These are phyloP conservation scores for Aspergillus floridensis DNA, from an alignment of 2,329 filamentous ascomycete genomes.

Conservation along the genomic window DNA sequence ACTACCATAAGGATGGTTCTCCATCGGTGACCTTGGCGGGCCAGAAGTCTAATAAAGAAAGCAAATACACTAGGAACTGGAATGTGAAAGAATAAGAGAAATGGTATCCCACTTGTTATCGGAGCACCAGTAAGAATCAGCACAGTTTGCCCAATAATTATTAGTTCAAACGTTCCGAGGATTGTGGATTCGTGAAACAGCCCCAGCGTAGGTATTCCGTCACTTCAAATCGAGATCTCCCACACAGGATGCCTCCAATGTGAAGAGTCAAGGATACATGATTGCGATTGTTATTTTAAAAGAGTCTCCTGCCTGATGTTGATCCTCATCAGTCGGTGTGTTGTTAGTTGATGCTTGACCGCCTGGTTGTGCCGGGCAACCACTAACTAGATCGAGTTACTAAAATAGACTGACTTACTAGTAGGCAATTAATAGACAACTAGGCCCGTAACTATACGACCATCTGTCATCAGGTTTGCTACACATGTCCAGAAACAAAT, in stretches of 20 bases:
- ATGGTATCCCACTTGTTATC: conserved; percentile 1
- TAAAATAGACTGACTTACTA: too few species aligned
- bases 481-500: too few species aligned
- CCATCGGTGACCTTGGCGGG: neutral
- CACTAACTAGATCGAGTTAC: neutral
- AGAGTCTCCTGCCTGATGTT: neutral
- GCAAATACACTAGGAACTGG: neutral
- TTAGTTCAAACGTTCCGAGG: neutral
- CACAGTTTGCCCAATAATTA: neutral
- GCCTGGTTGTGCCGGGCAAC: conserved; percentile 21
- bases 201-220: neutral
- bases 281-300: neutral
- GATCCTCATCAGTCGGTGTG: conserved; percentile 4
- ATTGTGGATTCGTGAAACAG: neutral
- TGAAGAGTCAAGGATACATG: neutral
- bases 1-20: neutral
- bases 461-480: too few species aligned
- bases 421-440: too few species aligned
- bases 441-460: too few species aligned
- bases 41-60: neutral
- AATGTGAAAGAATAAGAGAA: neutral
- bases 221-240: neutral
- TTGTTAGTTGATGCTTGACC: conserved; percentile 15
- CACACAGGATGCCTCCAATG: neutral
- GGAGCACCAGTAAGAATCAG: neutral